These are phyloP conservation scores for Orbilia brochopaga DNA, from an alignment of 2,329 filamentous ascomycete genomes.

Conservation along the genomic window DNA sequence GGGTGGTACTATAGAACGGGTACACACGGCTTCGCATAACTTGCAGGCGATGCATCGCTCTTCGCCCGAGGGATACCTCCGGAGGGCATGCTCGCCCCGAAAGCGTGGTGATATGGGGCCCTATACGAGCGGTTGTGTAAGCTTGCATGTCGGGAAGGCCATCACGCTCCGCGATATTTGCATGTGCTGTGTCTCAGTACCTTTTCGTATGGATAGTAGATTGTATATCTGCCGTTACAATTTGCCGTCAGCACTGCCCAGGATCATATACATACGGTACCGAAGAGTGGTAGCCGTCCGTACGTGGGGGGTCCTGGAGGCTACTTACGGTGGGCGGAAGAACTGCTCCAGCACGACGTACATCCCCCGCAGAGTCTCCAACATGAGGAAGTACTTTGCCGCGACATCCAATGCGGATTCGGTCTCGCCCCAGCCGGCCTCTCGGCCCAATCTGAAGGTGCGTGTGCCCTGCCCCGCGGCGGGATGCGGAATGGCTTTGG, in stretches of 20 bases:
- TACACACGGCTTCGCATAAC: conserved; percentile 82
- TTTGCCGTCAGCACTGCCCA: too few relatives aligned
- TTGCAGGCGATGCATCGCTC: conserved; percentile 99
- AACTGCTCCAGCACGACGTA: conserved; percentile 97
- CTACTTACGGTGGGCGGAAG: conserved; percentile 92
- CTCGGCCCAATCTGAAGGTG: conserved; percentile 75
- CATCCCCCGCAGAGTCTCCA: conserved; percentile 97
- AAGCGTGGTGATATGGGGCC: conserved; percentile 97
- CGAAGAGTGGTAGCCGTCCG: conserved; percentile 58
- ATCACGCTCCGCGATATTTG: neutral
- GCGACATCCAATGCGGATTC: conserved; percentile 81
- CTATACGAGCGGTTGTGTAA: conserved; percentile 56
- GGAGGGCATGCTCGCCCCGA: conserved; percentile 94
- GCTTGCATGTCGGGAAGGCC: neutral
- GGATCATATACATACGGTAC: too few relatives aligned
- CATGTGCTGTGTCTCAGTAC: conserved; percentile 58
- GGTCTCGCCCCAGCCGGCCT: conserved; percentile 72
- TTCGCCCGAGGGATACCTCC: conserved; percentile 95
- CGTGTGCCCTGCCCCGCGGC: conserved; percentile 73
- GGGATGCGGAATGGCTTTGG: conserved; percentile 62
- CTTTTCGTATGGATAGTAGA: conserved; percentile 99
- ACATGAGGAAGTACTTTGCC: conserved; percentile 92
- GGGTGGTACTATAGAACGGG: neutral
- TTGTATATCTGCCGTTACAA: conserved; percentile 72
- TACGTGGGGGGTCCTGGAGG: neutral